Evolutionary conservation across 352 stramenopile species (phyloP), one percentile per base, ranked within the genome.

Genomic region (Pythium periplocum): DNA sequence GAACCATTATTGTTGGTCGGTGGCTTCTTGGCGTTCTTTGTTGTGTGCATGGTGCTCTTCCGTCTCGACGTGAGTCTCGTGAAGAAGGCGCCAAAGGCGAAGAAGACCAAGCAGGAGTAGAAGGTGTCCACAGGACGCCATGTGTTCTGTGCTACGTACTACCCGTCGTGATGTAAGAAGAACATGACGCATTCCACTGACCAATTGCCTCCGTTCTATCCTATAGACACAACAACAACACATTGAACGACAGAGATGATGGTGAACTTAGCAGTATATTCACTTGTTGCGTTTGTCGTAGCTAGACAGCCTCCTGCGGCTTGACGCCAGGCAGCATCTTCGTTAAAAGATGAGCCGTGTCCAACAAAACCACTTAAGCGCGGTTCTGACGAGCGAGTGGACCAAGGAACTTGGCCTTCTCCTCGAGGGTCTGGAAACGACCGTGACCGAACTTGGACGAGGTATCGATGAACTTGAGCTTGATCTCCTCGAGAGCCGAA

Each of bases 401-500:
- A 59, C 97, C 97, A 53, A 99, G 73, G 89, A 98, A 99, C 82
- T 99, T 99, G 70, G 88, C 87, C 93, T 99, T 99, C 81, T 99
- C 98, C 62, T 99, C 97, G 30, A 75, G 75, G 46, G 98, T 99
- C 84, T 99, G 98, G 97, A 99, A 99, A 55, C 98, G 94, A 83
- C 98, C 98, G 82, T 99, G 97, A 69, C 98, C 98, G 77, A 99
- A 98, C 90, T 99, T 99, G 55, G 95, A 98, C 68, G 89, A 98
- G 58, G 90, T 97, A 71, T 97, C 90, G 77, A 98, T 97, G 70
- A 98, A 98, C 80, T 95, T 96, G 76, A 97, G 83, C 63, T 85
- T 93, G 76, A 97, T 98, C 61, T 96, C 79, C 75, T 99, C 98
- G 58, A 99, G 83, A 61, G 98, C 96, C 71, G 93, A 96, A 65